Evolutionary conservation across 345 rosid species (phyloP).

Genomic region (Erysimum cheiranthoides): DNA sequence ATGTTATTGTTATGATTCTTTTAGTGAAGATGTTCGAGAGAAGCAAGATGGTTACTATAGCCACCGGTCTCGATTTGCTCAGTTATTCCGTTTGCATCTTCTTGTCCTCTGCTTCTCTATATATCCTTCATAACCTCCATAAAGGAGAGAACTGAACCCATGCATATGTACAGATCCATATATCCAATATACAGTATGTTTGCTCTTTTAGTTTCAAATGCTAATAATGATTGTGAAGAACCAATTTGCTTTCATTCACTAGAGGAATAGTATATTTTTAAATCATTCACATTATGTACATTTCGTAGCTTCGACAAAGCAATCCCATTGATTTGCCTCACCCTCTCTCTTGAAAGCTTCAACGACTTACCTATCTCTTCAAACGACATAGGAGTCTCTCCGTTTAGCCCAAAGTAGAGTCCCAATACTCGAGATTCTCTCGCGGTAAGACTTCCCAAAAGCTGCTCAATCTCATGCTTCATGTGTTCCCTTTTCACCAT

Average conservation of each 20-base stretch:
- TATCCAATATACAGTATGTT: slow-evolving; percentile 5
- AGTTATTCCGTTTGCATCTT: slow-evolving; percentile 88
- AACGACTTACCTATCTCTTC: slow-evolving; percentile 54
- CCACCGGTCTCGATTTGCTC: slow-evolving; percentile 79
- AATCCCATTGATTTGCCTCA: slow-evolving; percentile 57
- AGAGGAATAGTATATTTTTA: slow-evolving; percentile 50
- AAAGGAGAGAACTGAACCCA: slow-evolving; percentile 51
- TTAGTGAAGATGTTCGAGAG: slow-evolving; percentile 96
- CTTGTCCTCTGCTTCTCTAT: slow-evolving; percentile 86
- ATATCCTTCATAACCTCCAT: slow-evolving; percentile 86
- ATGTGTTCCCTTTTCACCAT: slow-evolving; percentile 48
- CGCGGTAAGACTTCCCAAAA: slow-evolving; percentile 43
- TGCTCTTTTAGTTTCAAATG: not conserved
- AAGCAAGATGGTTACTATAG: slow-evolving; percentile 90
- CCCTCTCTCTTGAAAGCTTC: slow-evolving; percentile 60
- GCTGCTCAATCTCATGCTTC: slow-evolving; percentile 48
- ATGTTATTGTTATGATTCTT: slow-evolving; percentile 94
- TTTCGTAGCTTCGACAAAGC: slow-evolving; percentile 51
- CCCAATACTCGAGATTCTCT: slow-evolving; percentile 57
- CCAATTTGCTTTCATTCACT: slow-evolving; percentile 22
- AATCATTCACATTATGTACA: slow-evolving; percentile 39
- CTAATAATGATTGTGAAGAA: slow-evolving; percentile 1
- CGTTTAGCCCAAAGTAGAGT: slow-evolving; percentile 55
- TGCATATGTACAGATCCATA: slow-evolving; percentile 15
- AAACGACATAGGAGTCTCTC: slow-evolving; percentile 54